phyloP scores from a whole-genome alignment of 208 protist species.

The Acanthamoeba sp. region DNA sequence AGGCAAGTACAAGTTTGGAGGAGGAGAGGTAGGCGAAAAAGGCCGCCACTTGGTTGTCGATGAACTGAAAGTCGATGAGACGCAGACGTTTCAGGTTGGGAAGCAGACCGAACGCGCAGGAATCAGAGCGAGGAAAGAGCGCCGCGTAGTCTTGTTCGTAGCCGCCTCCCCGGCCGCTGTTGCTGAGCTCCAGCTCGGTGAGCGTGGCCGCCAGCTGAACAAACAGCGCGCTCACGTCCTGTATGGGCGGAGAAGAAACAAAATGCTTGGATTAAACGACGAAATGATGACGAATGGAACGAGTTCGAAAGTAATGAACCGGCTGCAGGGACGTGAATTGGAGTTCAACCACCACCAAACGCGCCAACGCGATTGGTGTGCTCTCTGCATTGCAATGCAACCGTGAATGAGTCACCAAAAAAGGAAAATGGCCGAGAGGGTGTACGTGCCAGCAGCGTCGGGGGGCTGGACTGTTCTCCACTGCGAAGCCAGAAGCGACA shows the following conservation, averaged over 20 bases:
- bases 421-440: neutral
- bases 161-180: no score
- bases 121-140: no score
- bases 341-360: neutral
- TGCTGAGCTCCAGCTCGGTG: neutral
- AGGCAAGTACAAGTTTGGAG: neutral
- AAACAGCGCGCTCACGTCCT: neutral
- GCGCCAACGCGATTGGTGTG: neutral
- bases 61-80: neutral
- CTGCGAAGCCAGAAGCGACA: neutral
- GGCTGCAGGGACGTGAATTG: no score
- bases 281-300: neutral
- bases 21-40: neutral
- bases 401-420: neutral
- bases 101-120: neutral
- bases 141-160: no score
- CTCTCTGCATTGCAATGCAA: neutral
- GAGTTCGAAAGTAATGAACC: neutral
- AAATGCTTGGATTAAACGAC: no score
- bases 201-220: neutral
- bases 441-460: no score
- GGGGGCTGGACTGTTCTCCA: neutral
- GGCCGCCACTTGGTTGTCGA: neutral
- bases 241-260: no score
- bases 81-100: neutral